Conservation (phyloP, 306 rosid genomes). For the Malus asiatica region DNA sequence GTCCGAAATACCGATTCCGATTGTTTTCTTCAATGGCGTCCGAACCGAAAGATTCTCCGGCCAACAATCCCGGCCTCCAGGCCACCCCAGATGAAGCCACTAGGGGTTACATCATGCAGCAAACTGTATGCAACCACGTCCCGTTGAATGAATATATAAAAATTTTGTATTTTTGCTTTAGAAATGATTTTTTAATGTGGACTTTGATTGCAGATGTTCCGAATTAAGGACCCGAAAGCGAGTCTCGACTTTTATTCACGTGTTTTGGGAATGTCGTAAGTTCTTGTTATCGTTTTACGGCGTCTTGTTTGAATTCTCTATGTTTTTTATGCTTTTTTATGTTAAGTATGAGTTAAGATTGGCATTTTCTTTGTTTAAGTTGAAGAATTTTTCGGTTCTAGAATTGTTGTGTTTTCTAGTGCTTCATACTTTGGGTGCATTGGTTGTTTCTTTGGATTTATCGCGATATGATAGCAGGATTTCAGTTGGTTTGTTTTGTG, state of each 20-base stretch:
- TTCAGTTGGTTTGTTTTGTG: neutral
- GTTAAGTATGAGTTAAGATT: neutral
- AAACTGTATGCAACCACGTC: conserved; percentile 46
- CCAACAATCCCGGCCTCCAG: conserved; percentile 74
- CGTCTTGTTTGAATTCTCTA: neutral
- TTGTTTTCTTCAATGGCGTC: conserved; percentile 76
- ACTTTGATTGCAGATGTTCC: conserved; percentile 44
- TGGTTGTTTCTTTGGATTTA: neutral
- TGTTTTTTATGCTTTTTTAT: neutral
- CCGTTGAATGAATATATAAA: neutral
- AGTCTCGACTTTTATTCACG: conserved; percentile 92
- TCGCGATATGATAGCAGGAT: neutral
- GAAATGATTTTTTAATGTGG: neutral
- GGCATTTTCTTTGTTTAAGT: neutral
- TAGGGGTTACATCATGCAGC: conserved; percentile 78
- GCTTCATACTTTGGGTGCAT: neutral
- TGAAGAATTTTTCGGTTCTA: neutral
- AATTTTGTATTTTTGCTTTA: neutral
- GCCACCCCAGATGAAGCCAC: conserved; percentile 70
- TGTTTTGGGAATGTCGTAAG: conserved; percentile 97
- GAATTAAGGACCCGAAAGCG: conserved; percentile 88
- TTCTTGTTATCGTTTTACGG: neutral
- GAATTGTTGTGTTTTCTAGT: neutral
- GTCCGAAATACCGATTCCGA: conserved; percentile 24
- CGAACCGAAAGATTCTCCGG: conserved; percentile 52